Percentiles rank a stretch among this genome's conserved stretches.
Conservation (phyloP, 495 filamentous ascomycete genomes). For the Amorphotheca resinae region DNA sequence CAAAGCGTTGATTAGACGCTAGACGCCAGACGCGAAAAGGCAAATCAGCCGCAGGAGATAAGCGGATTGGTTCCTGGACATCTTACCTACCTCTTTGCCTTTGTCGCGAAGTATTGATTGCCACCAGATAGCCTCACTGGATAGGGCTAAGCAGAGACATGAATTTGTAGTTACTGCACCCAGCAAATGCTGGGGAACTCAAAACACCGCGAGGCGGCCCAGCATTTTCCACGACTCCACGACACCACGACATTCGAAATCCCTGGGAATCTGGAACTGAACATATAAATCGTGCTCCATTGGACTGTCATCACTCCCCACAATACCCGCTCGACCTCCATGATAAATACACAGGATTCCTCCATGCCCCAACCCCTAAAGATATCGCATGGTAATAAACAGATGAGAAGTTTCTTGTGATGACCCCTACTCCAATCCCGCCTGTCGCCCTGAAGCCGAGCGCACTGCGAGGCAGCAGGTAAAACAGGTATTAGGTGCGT, state of each 20-base stretch:
- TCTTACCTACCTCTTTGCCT: too few relatives aligned
- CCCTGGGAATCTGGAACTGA: too few relatives aligned
- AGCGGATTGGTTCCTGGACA: background rate
- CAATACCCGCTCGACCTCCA: conserved; percentile 7
- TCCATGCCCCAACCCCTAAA: conserved; percentile 8
- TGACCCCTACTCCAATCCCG: conserved; percentile 17
- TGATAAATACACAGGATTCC: conserved; percentile 23
- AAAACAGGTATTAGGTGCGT: conserved; percentile 18
- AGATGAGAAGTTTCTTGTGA: conserved; percentile 16
- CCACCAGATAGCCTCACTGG: too few relatives aligned
- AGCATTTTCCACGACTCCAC: too few relatives aligned
- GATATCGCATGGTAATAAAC: conserved; percentile 13
- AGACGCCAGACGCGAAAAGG: conserved; percentile 2
- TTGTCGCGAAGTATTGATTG: too few relatives aligned
- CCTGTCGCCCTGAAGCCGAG: conserved; percentile 11
- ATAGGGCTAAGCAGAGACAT: too few relatives aligned
- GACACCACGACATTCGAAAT: too few relatives aligned
- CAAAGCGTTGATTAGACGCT: background rate
- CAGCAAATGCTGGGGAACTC: too few relatives aligned
- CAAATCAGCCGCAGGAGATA: background rate
- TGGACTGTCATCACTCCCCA: conserved; percentile 10
- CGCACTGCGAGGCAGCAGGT: conserved; percentile 13
- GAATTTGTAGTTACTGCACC: too few relatives aligned
- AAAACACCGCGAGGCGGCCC: too few relatives aligned
- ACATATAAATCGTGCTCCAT: conserved; percentile 15